Base-by-base conservation (phyloP, 768 basidiomycete species). In the Tremella fuciformis region DNA sequence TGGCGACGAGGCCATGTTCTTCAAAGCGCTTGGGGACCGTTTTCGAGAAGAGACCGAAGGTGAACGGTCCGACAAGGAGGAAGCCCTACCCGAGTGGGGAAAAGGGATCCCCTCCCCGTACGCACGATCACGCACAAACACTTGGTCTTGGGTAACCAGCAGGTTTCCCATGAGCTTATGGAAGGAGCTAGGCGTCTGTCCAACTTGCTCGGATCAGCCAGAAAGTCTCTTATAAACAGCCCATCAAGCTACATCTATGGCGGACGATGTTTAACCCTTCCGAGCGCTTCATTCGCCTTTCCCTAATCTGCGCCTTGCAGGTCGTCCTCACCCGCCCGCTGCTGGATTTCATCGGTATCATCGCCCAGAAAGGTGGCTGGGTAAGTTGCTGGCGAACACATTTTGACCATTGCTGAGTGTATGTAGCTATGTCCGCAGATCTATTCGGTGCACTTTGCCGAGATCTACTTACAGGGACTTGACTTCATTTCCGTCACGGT, bases 391-490 rank as follows among this genome's bases (percentile, higher is more conserved):
- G 29, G 4, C 29, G 6, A 34, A 34, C 29, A 34, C 6, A 46
- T 15, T 46, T 46, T 4, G 4, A 46, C 4, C 42, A n/a, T 15
- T 46, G 42, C 22, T 46, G n/a, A 18, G 42, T 4, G n/a, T 4
- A 15, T 8, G 22, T 8, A 46, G 42, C 42, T 46, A 4, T 46
- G 42, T 15, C 42, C 42, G 6, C 42, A 46, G 42, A 15, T 46
- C n/a, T 46, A 46, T 15, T 46, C 42, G 42, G 42, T 46, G 22
- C 42, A 46, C 42, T 46, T 46, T 46, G 42, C 42, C n/a, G 42
- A 22, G 22, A 18, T 46, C 6, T 46, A 22, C 8, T 8, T 46
- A 8, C n/a, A n/a, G 8, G 42, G 4, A n/a, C n/a, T 46, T 15
- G 22, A 46, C 42, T 46, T 46, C 22, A 46, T 46, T 15, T 46